Evolutionary conservation across 768 basidiomycete species (phyloP).

Genomic region (Boletus sp.): DNA sequence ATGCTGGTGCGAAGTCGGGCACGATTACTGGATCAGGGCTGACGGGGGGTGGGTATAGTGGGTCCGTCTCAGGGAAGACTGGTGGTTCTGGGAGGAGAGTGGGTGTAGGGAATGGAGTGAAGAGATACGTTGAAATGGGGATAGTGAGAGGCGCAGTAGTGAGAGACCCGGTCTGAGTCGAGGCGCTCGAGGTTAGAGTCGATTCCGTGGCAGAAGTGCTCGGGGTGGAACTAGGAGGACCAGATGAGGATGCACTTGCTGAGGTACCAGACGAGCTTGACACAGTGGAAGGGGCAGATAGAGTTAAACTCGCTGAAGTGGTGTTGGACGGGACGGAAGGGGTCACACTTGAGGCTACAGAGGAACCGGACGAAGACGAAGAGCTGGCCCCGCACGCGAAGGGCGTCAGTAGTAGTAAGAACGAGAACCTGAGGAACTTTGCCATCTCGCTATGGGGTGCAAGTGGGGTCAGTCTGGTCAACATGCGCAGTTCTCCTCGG

Average conservation of each 20-base stretch:
- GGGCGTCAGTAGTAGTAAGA: constrained; percentile 15
- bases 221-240: background rate
- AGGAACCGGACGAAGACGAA: background rate
- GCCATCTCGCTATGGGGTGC: constrained; percentile 15
- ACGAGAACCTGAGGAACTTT: constrained; percentile 7
- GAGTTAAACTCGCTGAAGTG: background rate
- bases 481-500: background rate
- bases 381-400: background rate
- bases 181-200: background rate
- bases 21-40: constrained; percentile 37
- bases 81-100: constrained; percentile 51
- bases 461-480: background rate
- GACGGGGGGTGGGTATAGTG: constrained; percentile 55
- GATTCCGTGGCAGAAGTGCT: constrained; percentile 11
- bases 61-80: constrained; percentile 54
- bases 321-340: background rate
- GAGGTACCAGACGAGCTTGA: background rate
- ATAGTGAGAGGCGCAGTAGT: constrained; percentile 27
- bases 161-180: constrained; percentile 22
- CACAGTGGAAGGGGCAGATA: constrained; percentile 1
- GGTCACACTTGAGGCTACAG: background rate
- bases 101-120: constrained; percentile 63
- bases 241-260: background rate
- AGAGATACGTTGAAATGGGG: constrained; percentile 43
- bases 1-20: constrained; percentile 50